Evolutionary conservation across 1,139 yeast species (phyloP), one percentile per base, ranked within the genome.

Genomic region (Komagataea norvegica): DNA sequence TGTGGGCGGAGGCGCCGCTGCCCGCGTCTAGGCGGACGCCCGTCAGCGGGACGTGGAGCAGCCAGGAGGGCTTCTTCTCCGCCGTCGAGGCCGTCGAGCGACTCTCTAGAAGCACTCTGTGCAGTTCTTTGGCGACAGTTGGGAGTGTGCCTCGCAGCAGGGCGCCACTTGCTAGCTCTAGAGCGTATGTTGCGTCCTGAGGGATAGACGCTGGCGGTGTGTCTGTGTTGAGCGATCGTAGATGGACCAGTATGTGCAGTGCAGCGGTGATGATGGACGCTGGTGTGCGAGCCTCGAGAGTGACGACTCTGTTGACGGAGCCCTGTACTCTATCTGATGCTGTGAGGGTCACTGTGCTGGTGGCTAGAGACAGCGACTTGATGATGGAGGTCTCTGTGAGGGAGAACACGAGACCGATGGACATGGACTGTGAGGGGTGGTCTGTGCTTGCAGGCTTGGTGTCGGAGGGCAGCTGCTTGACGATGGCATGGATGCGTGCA

Each of bases 241-340:
- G 9, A 10, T 32, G 36, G 9, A 24, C 28, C 30, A 37, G 26
- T 19, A 36, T 31, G 8, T 32, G 25, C 8, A 31, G 21, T 8
- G 25, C 25, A 10, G 29, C 25, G n/a, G 36, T 18, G 14, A 37
- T 28, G 8, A 37, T 19, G 11, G 40, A 24, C 6, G 31, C 18
- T 4, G 26, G 23, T 6, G 35, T 20, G 5, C 17, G 10, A 6
- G 29, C 41, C 16, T 17, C 23, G n/a, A 37, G 7, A 10, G 41
- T 30, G 19, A 37, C 34, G 8, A 26, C 23, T 8, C 31, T 31
- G 26, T 37, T 28, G 10, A 33, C 29, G 6, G 41, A 37, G 15
- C 29, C 33, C 23, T 37, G 41, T 6, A 37, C 37, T 18, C 25
- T 19, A 1, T 31, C 34, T 3, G 27, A 26, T 1, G 22, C 19